phyloP scores from a whole-genome alignment of 352 stramenopile genomes.

The Phytophthora tubulina region DNA sequence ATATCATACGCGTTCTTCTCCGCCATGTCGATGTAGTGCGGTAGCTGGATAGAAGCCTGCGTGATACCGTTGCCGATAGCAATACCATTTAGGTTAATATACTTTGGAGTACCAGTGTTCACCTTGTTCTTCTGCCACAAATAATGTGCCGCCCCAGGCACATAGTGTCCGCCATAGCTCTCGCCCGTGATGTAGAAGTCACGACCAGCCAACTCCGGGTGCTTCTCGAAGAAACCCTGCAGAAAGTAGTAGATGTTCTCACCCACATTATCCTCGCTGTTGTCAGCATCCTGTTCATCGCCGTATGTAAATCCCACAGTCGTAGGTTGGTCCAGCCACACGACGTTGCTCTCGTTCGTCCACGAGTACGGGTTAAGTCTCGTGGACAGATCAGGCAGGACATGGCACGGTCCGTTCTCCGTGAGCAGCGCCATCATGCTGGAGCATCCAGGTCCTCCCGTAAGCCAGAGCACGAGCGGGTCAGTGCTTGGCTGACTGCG shows the following conservation, averaged over 20 bases:
- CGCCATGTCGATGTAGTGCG: conserved; percentile 56
- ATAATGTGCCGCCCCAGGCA: conserved; percentile 64
- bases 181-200: conserved; percentile 79
- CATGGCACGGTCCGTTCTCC: conserved; percentile 73
- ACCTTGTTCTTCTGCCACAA: conserved; percentile 64
- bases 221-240: conserved; percentile 67
- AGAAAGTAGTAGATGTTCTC: conserved; percentile 81
- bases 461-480: conserved; percentile 75
- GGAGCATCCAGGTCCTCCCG: conserved; percentile 65
- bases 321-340: conserved; percentile 78
- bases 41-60: conserved; percentile 54
- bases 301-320: conserved; percentile 68
- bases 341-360: conserved; percentile 69
- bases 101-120: conserved; percentile 19
- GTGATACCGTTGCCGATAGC: conserved; percentile 67
- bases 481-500: conserved; percentile 52
- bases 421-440: conserved; percentile 70
- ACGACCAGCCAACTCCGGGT: conserved; percentile 62
- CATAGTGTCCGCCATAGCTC: conserved; percentile 77
- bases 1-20: conserved; percentile 76
- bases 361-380: conserved; percentile 67
- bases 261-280: conserved; percentile 60
- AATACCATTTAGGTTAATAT: conserved; percentile 62
- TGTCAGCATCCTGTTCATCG: conserved; percentile 46
- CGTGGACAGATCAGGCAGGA: conserved; percentile 59